phyloP scores from a whole-genome alignment of 192 early-diverging fungal genomes.

The Coemansia sp. region DNA sequence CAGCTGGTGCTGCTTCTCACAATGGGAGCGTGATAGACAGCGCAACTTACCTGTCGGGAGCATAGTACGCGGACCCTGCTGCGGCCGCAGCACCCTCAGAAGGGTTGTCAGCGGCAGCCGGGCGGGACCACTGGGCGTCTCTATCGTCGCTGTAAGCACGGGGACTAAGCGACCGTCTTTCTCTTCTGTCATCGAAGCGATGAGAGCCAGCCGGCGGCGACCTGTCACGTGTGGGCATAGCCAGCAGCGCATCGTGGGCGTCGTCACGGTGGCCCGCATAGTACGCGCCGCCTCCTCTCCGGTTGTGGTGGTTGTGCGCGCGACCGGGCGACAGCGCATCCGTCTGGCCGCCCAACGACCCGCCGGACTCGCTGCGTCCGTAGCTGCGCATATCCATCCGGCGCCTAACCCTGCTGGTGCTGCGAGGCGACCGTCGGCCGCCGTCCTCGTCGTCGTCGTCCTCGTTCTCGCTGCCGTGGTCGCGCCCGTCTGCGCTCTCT shows the following conservation, averaged over 20 bases:
- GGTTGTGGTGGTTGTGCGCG: not conserved
- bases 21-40: not conserved
- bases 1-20: not conserved
- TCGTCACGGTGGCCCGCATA: not conserved
- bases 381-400: constrained; percentile 39
- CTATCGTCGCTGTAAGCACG: not conserved
- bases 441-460: not conserved
- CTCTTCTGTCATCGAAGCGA: constrained; percentile 6
- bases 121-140: constrained; percentile 6
- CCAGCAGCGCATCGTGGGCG: not conserved
- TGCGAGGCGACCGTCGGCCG: constrained; percentile 23
- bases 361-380: constrained; percentile 40
- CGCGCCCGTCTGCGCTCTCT: constrained; percentile 7
- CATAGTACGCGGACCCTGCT: constrained; percentile 5
- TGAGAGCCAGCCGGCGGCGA: not conserved
- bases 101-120: not conserved
- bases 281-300: not conserved
- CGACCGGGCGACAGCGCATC: not conserved
- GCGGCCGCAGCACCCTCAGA: not conserved
- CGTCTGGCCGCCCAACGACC: not conserved
- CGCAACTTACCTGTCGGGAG: constrained; percentile 22
- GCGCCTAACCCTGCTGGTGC: constrained; percentile 29
- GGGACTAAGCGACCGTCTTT: constrained; percentile 32
- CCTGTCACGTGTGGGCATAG: not conserved
- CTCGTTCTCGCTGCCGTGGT: not conserved